Evolutionary conservation across 73 alveolate genomes (phyloP).

Genomic region (Urostyla sp.): DNA sequence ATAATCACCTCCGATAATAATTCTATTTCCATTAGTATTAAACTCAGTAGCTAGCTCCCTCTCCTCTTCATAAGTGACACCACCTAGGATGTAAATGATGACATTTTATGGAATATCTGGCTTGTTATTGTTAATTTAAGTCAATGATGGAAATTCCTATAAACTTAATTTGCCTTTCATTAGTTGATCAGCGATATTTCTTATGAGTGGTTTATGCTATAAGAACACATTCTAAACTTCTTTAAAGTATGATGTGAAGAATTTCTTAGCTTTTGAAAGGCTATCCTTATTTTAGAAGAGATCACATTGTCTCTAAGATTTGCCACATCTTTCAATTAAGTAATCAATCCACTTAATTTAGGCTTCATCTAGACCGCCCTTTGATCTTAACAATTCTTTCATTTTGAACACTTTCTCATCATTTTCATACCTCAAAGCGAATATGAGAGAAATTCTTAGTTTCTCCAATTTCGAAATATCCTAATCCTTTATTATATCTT

Average conservation of each 20-base stretch:
- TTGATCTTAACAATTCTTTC: conserved; percentile 67
- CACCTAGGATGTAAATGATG: conserved; percentile 92
- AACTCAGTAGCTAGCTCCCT: conserved; percentile 65
- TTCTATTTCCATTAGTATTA: conserved; percentile 51
- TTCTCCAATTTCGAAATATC: conserved; percentile 77
- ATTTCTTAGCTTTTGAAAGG: conserved; percentile 71
- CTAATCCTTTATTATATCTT: conserved; percentile 64
- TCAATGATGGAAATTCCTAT: conserved; percentile 73
- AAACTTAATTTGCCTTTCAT: conserved; percentile 75
- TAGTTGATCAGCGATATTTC: conserved; percentile 73
- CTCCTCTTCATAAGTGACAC: conserved; percentile 95
- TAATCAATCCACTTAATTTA: conserved; percentile 74
- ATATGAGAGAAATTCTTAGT: conserved; percentile 85
- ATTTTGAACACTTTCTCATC: conserved; percentile 77
- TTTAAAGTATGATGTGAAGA: conserved; percentile 54
- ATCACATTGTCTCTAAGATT: conserved; percentile 76
- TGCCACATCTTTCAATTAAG: conserved; percentile 83
- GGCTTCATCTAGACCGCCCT: conserved; percentile 70
- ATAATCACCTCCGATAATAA: conserved; percentile 88
- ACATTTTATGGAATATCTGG: conserved; percentile 70
- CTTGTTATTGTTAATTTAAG: conserved; percentile 56
- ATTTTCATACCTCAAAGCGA: conserved; percentile 88
- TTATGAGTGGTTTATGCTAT: conserved; percentile 86
- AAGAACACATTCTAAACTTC: conserved; percentile 91
- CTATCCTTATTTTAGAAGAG: conserved; percentile 84